Base-by-base conservation (phyloP, 2,329 filamentous ascomycete species). In the Colletotrichum brevisporum region DNA sequence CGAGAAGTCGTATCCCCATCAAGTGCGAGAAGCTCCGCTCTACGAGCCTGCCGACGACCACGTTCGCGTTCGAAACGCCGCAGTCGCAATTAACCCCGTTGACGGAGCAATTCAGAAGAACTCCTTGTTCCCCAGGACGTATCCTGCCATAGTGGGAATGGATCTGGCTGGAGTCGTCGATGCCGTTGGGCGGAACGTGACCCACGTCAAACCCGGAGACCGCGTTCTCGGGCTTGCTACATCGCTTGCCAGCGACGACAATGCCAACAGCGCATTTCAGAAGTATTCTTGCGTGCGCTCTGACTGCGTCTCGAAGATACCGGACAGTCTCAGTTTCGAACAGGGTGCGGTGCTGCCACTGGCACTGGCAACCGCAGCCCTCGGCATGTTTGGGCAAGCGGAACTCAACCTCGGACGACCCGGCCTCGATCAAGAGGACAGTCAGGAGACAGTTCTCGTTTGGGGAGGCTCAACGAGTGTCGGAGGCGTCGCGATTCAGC, bases 231-330 rank as follows among this genome's bases (percentile, higher is more conserved):
- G 48, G 27, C 16, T 48, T 6, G 47, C 47, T 6, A 52, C 48
- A 5, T 52, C 48, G 1, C 48, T 52, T 3, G 9, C 13, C 21
- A 52, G n/a, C 16, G 47, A 59, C 26, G 6, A 39, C 16, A 36
- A 48, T 36, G 24, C 43, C 6, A 48, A 59, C 26, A 39, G 56
- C n/a, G 56, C 56, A 24, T 59, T 59, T 50, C 56, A 59, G 6
- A 18, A 15, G n/a, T 59, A 59, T 39, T 4, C 56, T 36, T 5
- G 21, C 15, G n/a, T 59, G 2, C 43, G 39, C 27, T 50, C n/a
- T 4, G n/a, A 52, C n/a, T 50, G 41, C 13, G 26, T 59, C 1
- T 48, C 56, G 15, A 8, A 41, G 27, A 59, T 59, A 24, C 56
- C 56, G 6, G 43, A 48, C 21, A 2, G 5, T 8, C 16, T 59